Evolutionary conservation across 208 protist genomes (phyloP), one percentile per base, ranked within the genome.

Genomic region (Eutreptiella sp.): DNA sequence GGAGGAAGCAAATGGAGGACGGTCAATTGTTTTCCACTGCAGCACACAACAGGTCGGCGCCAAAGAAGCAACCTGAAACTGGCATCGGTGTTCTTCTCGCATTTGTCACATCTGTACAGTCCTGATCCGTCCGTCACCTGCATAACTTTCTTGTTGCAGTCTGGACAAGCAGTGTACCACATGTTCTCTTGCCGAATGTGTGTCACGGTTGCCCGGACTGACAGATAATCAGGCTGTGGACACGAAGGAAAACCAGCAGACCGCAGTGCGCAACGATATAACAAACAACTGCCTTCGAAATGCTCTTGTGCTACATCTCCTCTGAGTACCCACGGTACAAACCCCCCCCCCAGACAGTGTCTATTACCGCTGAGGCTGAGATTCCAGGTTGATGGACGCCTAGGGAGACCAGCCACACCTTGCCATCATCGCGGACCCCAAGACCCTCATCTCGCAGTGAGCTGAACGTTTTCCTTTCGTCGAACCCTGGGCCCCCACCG

Each of bases 351-450:
- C 39, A 24, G 28, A 57, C 11, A 14, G n/a, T 46, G 50, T 57
- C n/a, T 57, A 7, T 23, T 38, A n/a, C 31, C 31, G 31, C 14
- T 46, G 29, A 57, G 50, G 31, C 39, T 41, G 36, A 57, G n/a
- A n/a, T n/a, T n/a, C 39, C 24, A 33, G 21, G 31, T 53, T 28
- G 21, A 54, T 41, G 47, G 82, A 93, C 48, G n/a, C n/a, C n/a
- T n/a, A n/a, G n/a, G n/a, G n/a, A n/a, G n/a, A n/a, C n/a, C n/a
- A n/a, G n/a, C n/a, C n/a, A n/a, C n/a, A n/a, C n/a, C n/a, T n/a
- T n/a, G n/a, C n/a, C n/a, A n/a, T n/a, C n/a, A n/a, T n/a, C n/a
- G n/a, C n/a, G n/a, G n/a, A n/a, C n/a, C n/a, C n/a, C n/a, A n/a
- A n/a, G n/a, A n/a, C n/a, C n/a, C n/a, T n/a, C n/a, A n/a, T n/a